These are phyloP conservation scores for Sphagnurus paluster DNA, from an alignment of 1,284 basidiomycete species.

Conservation along the genomic window DNA sequence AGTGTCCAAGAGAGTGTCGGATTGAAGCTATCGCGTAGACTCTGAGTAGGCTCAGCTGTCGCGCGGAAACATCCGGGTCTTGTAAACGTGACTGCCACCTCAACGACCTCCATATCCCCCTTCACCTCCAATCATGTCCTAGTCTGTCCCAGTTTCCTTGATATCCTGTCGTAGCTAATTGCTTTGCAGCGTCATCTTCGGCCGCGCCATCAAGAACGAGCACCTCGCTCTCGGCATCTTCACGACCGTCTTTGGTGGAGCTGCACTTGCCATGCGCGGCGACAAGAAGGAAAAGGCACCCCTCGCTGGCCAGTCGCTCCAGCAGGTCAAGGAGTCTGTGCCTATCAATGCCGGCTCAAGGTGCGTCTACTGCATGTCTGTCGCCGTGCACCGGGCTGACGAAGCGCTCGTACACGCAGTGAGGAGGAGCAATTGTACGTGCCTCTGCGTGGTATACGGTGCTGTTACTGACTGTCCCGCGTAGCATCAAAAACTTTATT, in stretches of 20 bases:
- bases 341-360: slow-evolving; percentile 64
- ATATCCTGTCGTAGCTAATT: slow-evolving; percentile 1
- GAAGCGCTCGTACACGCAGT: slow-evolving; percentile 30
- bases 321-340: slow-evolving; percentile 60
- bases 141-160: slow-evolving; percentile 21
- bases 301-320: slow-evolving; percentile 39
- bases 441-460: slow-evolving; percentile 21
- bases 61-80: slow-evolving; percentile 20
- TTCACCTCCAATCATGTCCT: slow-evolving; percentile 24
- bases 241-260: slow-evolving; percentile 48
- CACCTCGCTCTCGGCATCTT: slow-evolving; percentile 72
- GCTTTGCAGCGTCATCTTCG: slow-evolving; percentile 59
- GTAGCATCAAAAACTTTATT: slow-evolving; percentile 75
- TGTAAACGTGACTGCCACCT: slow-evolving; percentile 11
- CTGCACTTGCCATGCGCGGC: slow-evolving; percentile 51
- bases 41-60: not conserved
- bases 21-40: not conserved
- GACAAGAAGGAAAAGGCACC: slow-evolving; percentile 50
- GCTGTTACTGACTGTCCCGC: slow-evolving; percentile 8
- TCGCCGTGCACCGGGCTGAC: slow-evolving; percentile 2
- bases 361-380: slow-evolving; percentile 42
- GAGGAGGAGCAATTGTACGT: slow-evolving; percentile 77
- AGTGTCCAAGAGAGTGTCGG: no score
- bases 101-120: slow-evolving; percentile 9
- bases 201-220: slow-evolving; percentile 75